phyloP scores from a whole-genome alignment of 75 land plant species.

The Adiantum capillusveneris region DNA sequence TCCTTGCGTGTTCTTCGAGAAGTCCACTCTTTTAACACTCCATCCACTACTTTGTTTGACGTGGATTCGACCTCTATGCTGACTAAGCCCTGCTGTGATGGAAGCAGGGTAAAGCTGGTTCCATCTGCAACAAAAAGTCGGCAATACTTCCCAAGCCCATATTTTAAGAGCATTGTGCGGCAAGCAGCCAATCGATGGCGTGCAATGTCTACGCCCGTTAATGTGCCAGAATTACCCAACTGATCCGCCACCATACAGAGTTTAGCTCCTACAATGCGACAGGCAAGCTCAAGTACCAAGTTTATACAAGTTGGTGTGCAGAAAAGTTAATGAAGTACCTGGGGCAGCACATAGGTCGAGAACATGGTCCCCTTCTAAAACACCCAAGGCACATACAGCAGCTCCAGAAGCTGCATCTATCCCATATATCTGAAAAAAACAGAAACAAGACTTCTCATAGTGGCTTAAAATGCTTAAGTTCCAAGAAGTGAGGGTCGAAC shows the following conservation, averaged over 20 bases:
- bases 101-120: conserved; percentile 63
- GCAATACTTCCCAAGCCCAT: conserved; percentile 60
- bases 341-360: conserved; percentile 99
- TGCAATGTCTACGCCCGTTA: conserved; percentile 93
- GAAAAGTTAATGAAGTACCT: conserved; percentile 31
- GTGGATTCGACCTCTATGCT: too few relatives aligned
- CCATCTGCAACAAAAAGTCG: conserved; percentile 97
- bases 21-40: conserved; percentile 61
- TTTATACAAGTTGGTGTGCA: neutral
- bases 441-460: too few relatives aligned
- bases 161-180: conserved; percentile 85
- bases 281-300: neutral
- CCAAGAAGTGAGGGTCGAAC: too few relatives aligned
- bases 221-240: conserved; percentile 61
- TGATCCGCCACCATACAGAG: conserved; percentile 83
- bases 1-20: conserved; percentile 55
- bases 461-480: too few relatives aligned
- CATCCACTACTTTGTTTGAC: neutral
- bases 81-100: conserved; percentile 3
- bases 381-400: conserved; percentile 75
- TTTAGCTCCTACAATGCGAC: conserved; percentile 72
- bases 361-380: conserved; percentile 69
- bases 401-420: conserved; percentile 99
- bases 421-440: conserved; percentile 84
- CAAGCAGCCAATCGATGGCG: conserved; percentile 86